Evolutionary conservation across 352 stramenopile species (phyloP).

Genomic region (Bremia lactucae): DNA sequence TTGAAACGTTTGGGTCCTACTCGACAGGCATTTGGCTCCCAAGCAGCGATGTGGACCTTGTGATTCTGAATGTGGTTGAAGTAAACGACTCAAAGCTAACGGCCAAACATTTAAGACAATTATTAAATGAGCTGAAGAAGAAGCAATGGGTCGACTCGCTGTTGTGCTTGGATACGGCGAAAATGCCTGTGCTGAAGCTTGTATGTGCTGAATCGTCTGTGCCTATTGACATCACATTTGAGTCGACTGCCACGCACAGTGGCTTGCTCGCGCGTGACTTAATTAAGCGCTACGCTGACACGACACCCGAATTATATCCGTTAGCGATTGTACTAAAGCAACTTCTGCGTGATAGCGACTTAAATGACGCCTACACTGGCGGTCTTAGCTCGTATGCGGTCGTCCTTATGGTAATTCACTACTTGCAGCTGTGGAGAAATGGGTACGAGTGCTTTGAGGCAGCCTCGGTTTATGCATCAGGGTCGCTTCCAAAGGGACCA

Average conservation of each 20-base stretch:
- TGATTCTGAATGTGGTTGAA: constrained; percentile 66
- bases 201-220: constrained; percentile 64
- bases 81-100: constrained; percentile 48
- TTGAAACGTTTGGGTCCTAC: constrained; percentile 81
- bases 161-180: constrained; percentile 72
- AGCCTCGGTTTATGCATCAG: constrained; percentile 54
- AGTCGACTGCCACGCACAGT: constrained; percentile 71
- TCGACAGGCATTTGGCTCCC: constrained; percentile 82
- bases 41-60: constrained; percentile 78
- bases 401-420: constrained; percentile 89
- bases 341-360: constrained; percentile 74
- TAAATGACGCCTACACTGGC: constrained; percentile 88
- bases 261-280: constrained; percentile 73
- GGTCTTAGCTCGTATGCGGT: constrained; percentile 87
- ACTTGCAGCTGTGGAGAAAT: constrained; percentile 63
- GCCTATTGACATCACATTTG: constrained; percentile 81
- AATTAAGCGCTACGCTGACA: constrained; percentile 74
- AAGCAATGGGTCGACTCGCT: constrained; percentile 75
- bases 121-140: constrained; percentile 43
- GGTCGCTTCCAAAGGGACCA: constrained; percentile 31
- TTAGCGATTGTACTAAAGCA: constrained; percentile 87
- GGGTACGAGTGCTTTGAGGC: constrained; percentile 39
- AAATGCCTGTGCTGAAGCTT: constrained; percentile 78
- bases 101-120: constrained; percentile 41
- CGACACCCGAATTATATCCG: constrained; percentile 82